Percentiles rank a stretch among this genome's conserved stretches.
phyloP scores from a whole-genome alignment of 192 early-diverging fungal genomes.

The Geosiphon pyriformis region DNA sequence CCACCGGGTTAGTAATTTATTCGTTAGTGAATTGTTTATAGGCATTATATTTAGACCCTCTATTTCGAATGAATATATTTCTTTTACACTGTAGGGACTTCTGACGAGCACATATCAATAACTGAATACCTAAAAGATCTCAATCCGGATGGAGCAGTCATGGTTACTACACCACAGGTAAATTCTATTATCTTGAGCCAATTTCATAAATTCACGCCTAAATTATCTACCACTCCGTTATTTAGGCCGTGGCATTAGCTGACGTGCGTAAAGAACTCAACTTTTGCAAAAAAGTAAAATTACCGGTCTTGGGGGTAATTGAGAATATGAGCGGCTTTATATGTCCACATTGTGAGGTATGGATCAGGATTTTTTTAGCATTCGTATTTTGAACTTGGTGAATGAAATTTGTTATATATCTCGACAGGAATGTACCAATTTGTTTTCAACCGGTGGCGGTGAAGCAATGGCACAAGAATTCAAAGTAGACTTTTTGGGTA shows the following conservation, averaged over 20 bases:
- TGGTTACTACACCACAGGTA: conserved; percentile 96
- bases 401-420: conserved; percentile 43
- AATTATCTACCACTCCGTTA: no score
- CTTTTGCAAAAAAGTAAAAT: conserved; percentile 83
- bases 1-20: conserved; percentile 58
- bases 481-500: conserved; percentile 75
- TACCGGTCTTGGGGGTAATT: conserved; percentile 84
- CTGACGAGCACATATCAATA: conserved; percentile 93
- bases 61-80: no score
- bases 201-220: no score
- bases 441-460: conserved; percentile 94
- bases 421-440: conserved; percentile 69
- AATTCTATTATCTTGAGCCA: no score
- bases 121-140: conserved; percentile 84
- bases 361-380: background rate
- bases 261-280: conserved; percentile 95
- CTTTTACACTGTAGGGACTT: conserved; percentile 81
- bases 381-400: conserved; percentile 36
- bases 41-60: no score
- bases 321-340: conserved; percentile 98
- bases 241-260: conserved; percentile 54
- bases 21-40: no score
- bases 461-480: conserved; percentile 83
- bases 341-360: conserved; percentile 72
- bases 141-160: conserved; percentile 78